These are phyloP conservation scores for Suhomyces bokatorum DNA, from an alignment of 1,139 yeast genomes.

Conservation along the genomic window DNA sequence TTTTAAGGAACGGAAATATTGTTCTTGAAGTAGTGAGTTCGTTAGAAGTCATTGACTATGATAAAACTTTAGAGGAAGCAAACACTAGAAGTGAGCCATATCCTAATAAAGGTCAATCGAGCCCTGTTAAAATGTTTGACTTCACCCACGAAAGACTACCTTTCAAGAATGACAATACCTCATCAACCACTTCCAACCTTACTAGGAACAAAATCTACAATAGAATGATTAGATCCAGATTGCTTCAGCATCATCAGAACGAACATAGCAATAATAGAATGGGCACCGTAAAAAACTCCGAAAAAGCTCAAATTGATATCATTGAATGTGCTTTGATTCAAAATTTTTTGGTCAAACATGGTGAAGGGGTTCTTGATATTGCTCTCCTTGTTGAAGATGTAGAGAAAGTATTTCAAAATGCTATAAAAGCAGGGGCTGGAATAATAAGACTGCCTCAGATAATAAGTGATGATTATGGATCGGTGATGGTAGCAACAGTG, in stretches of 20 bases:
- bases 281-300: constrained; percentile 23
- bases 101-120: too few species aligned
- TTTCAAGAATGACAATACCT: not conserved
- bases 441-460: constrained; percentile 43
- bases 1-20: constrained; percentile 58
- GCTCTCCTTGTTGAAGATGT: constrained; percentile 60
- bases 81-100: not conserved
- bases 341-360: constrained; percentile 57
- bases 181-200: not conserved
- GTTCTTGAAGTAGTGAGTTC: constrained; percentile 48
- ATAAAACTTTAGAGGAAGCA: constrained; percentile 9
- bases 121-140: too few species aligned
- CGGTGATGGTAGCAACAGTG: constrained; percentile 54
- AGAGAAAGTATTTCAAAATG: constrained; percentile 42
- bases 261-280: constrained; percentile 13
- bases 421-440: constrained; percentile 57
- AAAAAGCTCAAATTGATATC: constrained; percentile 18
- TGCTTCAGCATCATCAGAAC: too few species aligned
- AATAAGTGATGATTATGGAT: constrained; percentile 49
- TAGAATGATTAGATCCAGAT: not conserved
- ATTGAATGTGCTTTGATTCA: constrained; percentile 31
- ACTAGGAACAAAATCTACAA: not conserved
- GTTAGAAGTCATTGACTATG: constrained; percentile 24
- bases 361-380: constrained; percentile 77
- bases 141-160: not conserved